Base-by-base conservation (phyloP, 371 early-diverging fungal species). In the Lichtheimia ornata region DNA sequence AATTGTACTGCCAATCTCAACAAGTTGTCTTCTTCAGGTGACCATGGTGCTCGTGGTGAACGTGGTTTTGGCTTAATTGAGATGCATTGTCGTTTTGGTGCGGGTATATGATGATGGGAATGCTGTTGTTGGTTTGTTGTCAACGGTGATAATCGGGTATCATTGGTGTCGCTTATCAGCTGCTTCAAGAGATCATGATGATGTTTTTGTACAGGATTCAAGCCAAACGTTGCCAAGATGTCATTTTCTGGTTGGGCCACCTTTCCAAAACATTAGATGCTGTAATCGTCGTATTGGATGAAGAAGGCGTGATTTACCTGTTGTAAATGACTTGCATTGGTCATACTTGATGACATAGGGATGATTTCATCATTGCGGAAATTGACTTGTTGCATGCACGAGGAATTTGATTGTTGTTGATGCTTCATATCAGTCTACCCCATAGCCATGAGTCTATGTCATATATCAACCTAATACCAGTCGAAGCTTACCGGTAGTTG, bases 1-100 rank as follows among this genome's bases (percentile, higher is more conserved):
- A 84, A 58, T 56, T 87, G 84, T 1, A 93, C 91, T 6, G 90
- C 91, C 12, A 85, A 53, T 45, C 81, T 83, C 35, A 95, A 68
- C 13, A 84, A 65, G 15, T 83, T 77, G 66, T 93, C 92, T 49
- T 93, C 94, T 62, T 73, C 67, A 17, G 84, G 79, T 12, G 91
- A 88, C 94, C 94, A 93, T 5, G 67, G 82, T 62, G 63, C 83
- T 61, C 69, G 64, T 50, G 75, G 75, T 22, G 72, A 59, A 43
- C 59, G 58, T 17, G 45, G 50, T 42, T 66, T 63, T 49, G 41
- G 55, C 22, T 18, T 22, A 7, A 5, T 47, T 47, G 18, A 47
- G 6, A 15, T 30, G 40, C 27, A 35, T 40, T 58, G 56, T 14
- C 45, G 50, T 35, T 66, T 57, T 49, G 43, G 55, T 24, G 52